Conservation (phyloP, 768 basidiomycete genomes). For the Hygrocybe coccinea region DNA sequence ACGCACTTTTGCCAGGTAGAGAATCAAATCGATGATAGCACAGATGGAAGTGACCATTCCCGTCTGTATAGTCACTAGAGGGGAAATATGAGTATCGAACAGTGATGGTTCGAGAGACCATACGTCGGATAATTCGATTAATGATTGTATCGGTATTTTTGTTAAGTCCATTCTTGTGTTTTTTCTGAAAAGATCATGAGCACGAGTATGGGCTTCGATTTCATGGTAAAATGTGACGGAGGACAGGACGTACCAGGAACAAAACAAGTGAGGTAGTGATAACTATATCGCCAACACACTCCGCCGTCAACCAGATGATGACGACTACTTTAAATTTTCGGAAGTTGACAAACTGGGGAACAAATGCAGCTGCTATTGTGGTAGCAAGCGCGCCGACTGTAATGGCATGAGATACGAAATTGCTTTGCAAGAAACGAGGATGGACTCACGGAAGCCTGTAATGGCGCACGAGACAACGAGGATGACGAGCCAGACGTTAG, state of each 20-base stretch:
- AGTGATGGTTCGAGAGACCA: conserved; percentile 5
- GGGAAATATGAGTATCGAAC: neutral
- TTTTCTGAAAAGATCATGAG: conserved; percentile 27
- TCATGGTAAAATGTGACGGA: neutral
- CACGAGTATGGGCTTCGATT: neutral
- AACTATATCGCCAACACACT: conserved; percentile 36
- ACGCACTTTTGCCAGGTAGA: conserved; percentile 29
- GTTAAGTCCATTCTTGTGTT: conserved; percentile 40
- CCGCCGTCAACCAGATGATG: conserved; percentile 40
- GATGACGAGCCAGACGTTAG: conserved; percentile 13
- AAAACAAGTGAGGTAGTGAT: conserved; percentile 42
- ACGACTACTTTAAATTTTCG: conserved; percentile 28
- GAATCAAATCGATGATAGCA: conserved; percentile 31
- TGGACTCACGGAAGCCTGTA: conserved; percentile 20
- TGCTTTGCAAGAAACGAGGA: neutral
- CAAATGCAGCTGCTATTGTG: conserved; percentile 22
- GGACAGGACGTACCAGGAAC: conserved; percentile 33
- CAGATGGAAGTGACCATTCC: conserved; percentile 33
- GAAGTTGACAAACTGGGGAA: conserved; percentile 25
- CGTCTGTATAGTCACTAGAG: conserved; percentile 36
- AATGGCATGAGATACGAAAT: neutral
- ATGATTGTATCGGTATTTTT: conserved; percentile 36
- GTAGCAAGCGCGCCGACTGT: conserved; percentile 27
- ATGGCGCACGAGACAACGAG: conserved; percentile 16
- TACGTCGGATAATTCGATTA: conserved; percentile 40